phyloP scores from a whole-genome alignment of 225 moss, liverwort and hornwort species.

The Physcomitrellopsis africana region DNA sequence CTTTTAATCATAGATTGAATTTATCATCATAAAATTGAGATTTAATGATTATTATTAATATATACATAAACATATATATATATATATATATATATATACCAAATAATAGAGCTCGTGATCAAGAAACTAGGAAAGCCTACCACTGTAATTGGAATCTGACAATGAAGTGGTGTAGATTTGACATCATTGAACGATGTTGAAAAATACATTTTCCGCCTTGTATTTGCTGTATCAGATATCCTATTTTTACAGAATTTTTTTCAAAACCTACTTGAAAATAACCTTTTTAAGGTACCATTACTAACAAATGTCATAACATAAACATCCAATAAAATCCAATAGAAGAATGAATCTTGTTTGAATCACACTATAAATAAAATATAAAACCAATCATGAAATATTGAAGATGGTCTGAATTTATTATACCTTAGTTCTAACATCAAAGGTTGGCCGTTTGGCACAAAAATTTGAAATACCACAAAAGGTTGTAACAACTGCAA shows the following conservation, averaged over 20 bases:
- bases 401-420: background rate
- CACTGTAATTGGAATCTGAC: slow-evolving; percentile 84
- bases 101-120: too few species aligned
- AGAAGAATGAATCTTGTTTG: too few species aligned
- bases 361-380: too few species aligned
- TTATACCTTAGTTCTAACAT: slow-evolving; percentile 81
- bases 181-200: slow-evolving; percentile 91
- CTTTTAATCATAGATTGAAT: too few species aligned
- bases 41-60: too few species aligned
- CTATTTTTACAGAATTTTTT: slow-evolving; percentile 24
- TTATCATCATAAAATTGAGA: too few species aligned
- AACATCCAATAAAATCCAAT: too few species aligned
- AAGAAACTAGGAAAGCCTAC: slow-evolving; percentile 22
- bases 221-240: slow-evolving; percentile 67
- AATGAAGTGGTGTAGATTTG: slow-evolving; percentile 86
- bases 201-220: slow-evolving; percentile 87
- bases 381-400: background rate
- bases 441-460: slow-evolving; percentile 62
- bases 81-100: too few species aligned
- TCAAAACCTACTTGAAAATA: too few species aligned
- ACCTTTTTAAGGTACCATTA: too few species aligned
- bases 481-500: slow-evolving; percentile 76
- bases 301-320: too few species aligned
- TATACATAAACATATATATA: too few species aligned
- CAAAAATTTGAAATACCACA: slow-evolving; percentile 79